Evolutionary conservation across 2,329 filamentous ascomycete genomes (phyloP), one percentile per base, ranked within the genome.

Genomic region (Calonectria multiphialidica): DNA sequence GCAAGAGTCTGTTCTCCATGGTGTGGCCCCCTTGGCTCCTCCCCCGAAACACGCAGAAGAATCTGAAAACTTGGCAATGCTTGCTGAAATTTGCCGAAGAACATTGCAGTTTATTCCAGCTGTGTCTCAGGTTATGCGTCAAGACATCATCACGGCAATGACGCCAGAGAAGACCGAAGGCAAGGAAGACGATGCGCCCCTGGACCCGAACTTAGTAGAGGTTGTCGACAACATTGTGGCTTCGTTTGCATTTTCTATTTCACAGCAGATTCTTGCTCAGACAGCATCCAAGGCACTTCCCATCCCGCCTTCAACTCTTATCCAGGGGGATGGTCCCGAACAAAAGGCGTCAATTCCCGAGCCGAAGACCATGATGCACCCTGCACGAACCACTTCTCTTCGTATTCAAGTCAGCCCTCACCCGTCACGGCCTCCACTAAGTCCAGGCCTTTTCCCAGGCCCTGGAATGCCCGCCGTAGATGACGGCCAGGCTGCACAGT

Each of bases 31-130:
- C 1, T 81, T 88, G 42, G 84, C 86, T 0, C 86, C 80, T 10
- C 84, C 87, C 0, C 84, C 87, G 0, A 88, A 87, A 28, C 86
- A 86, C 45, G 85, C 87, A 0, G 90, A 92, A 49, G 93, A 94
- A 72, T 82, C 88, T 0, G 95, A 98, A 81, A 93, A 98, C 77
- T 84, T 98, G 28, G 86, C 90, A 12, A 91, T 95, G 73, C 88
- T 98, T n/a, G 93, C 95, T 1, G 95, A 98, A 80, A 91, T 98
- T 33, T 98, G 95, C 81, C 92, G 92, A 72, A 90, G 96, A 70
- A 93, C 95, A 2, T 88, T 97, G 12, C 93, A 94, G 73, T 98
- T 98, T 78, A 93, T 98, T 44, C 93, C 94, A 1, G 90, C 93
- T 45, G 92, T 95, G 44, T 94, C 95, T 3, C 91, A 94, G 66